Evolutionary conservation across 225 moss, liverwort and hornwort genomes (phyloP), one percentile per base, ranked within the genome.

Genomic region (Pleurozium schreberi): DNA sequence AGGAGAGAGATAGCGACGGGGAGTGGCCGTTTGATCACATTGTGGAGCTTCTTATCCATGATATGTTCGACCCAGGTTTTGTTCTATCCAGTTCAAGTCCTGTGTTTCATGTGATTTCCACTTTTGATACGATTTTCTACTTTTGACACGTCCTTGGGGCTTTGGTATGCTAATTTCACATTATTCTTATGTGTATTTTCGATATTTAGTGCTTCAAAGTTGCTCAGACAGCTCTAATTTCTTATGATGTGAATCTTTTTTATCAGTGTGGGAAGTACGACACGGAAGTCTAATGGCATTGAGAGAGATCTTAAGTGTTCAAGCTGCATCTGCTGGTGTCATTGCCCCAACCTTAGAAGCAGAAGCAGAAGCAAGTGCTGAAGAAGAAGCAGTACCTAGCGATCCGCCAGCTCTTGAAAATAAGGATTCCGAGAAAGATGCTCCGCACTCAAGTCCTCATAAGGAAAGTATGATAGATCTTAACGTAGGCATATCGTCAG

Each of bases 251-350:
- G 83, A 64, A 82, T 82, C 45, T 62, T 76, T 75, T 82, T 84
- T 86, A 83, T n/a, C 94, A 98, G 97, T 96, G 60, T 98, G 97
- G 97, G 97, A 98, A 93, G 90, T 98, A 75, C 96, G 97, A 53
- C 97, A 98, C 84, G 97, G 97, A 84, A 98, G 96, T 90, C 94
- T 98, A 38, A 98, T 98, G 97, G 97, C 97, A 57, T 91, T 98
- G 85, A 93, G 97, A 90, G 97, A 98, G 93, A 96, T 98, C 80
- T 66, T 98, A 59, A 98, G 97, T 88, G 89, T 94, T 67, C 97
- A 98, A 91, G 96, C 96, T 91, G 96, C 96, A 87, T 98, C 97
- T 76, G 97, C 97, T 86, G 96, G 95, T 92, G 96, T 96, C 71
- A 89, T 92, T 77, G 88, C 92, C 79, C 92, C 95, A 55, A 59